Conservation (phyloP, 2,329 filamentous ascomycete genomes). For the Talaromyces rugulosus region DNA sequence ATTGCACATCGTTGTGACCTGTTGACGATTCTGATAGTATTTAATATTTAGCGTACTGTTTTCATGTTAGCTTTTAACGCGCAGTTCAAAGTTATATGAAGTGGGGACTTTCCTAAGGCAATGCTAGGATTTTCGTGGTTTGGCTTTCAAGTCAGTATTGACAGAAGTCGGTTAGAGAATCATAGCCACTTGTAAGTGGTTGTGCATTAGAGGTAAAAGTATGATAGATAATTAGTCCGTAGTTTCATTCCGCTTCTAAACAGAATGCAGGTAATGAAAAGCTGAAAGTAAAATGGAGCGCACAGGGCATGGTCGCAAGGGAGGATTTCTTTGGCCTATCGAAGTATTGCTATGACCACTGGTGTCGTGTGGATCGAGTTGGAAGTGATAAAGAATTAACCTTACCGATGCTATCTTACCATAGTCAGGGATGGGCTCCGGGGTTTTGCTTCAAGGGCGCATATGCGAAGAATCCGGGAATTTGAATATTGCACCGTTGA, state of each 20-base stretch:
- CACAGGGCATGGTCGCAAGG: neutral
- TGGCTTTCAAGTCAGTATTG: too few relatives aligned
- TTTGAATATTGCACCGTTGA: neutral
- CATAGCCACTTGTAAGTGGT: too few relatives aligned
- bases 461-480: neutral
- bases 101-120: neutral
- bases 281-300: neutral
- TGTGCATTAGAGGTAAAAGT: too few relatives aligned
- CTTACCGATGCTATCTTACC: neutral
- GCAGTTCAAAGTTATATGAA: neutral
- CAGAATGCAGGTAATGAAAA: too few relatives aligned
- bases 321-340: neutral
- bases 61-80: neutral
- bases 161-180: too few relatives aligned
- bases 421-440: neutral
- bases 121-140: neutral
- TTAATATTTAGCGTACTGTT: neutral
- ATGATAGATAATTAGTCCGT: too few relatives aligned
- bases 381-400: neutral
- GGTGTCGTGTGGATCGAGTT: neutral
- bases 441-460: neutral
- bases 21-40: neutral
- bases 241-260: neutral
- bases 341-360: neutral
- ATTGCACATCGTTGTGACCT: neutral